Evolutionary conservation across 768 basidiomycete species (phyloP).

Genomic region (Lactarius sanguifluus): DNA sequence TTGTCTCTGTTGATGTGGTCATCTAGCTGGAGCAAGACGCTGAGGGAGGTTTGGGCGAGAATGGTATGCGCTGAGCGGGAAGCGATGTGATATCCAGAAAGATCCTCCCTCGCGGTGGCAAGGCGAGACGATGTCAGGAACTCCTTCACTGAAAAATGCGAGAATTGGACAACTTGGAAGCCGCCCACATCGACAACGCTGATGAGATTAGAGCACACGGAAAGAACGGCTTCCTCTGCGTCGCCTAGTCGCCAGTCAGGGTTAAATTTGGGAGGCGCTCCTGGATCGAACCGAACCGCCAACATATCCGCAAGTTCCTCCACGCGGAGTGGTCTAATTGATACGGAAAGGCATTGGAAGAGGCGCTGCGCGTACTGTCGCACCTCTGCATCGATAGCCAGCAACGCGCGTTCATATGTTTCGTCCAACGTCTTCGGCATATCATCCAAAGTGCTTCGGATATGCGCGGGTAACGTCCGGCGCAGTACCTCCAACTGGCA

Average conservation of each 20-base stretch:
- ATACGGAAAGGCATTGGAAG: conserved; percentile 10
- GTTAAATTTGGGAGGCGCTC: not conserved
- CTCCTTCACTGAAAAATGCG: conserved; percentile 19
- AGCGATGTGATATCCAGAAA: conserved; percentile 7
- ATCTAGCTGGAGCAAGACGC: not conserved
- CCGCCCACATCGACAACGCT: not conserved
- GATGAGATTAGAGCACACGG: conserved; percentile 8
- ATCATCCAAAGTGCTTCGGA: not conserved
- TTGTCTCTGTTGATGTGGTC: not conserved
- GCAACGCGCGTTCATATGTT: conserved; percentile 2
- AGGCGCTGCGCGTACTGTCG: conserved; percentile 8
- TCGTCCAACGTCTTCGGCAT: conserved; percentile 8
- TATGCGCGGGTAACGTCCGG: not conserved
- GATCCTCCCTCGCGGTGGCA: not conserved
- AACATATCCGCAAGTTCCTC: conserved; percentile 12
- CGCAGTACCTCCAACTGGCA: conserved; percentile 9
- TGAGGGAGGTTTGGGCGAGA: not conserved
- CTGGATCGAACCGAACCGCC: not conserved
- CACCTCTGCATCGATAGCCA: not conserved
- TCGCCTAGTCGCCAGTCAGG: conserved; percentile 15
- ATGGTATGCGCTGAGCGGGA: not conserved
- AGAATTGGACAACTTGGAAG: conserved; percentile 4
- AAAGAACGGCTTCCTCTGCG: not conserved
- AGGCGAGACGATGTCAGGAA: conserved; percentile 8
- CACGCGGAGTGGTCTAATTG: conserved; percentile 6